Percentiles rank a stretch among this genome's conserved stretches.
Evolutionary conservation across 169 alveolate species (phyloP).

Genomic region (Plasmodium billcollinsi): DNA sequence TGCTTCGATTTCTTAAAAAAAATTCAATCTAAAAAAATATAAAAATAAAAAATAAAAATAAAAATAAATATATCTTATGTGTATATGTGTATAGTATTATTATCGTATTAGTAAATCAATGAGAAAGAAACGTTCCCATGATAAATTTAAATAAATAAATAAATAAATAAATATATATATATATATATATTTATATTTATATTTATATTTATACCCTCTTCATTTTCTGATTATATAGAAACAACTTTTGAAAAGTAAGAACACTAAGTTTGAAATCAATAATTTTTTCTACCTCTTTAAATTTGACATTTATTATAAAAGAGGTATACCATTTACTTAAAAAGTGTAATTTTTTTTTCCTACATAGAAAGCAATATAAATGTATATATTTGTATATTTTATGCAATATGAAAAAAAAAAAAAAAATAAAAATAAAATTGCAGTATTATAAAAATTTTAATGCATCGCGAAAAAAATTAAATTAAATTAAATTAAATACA

Average conservation of each 20-base stretch:
- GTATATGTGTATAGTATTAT: neutral
- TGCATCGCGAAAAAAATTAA: neutral
- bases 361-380: neutral
- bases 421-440: neutral
- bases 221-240: slow-evolving; percentile 31
- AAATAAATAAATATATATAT: no score
- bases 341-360: slow-evolving; percentile 33
- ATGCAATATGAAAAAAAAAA: neutral
- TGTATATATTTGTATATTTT: neutral
- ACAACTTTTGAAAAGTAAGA: neutral
- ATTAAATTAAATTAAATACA: neutral
- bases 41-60: neutral
- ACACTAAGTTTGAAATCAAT: slow-evolving; percentile 5
- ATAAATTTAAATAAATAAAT: neutral
- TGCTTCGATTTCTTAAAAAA: slow-evolving; percentile 22
- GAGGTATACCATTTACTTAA: slow-evolving; percentile 63
- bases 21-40: slow-evolving; percentile 12
- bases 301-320: slow-evolving; percentile 16
- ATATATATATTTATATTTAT: no score
- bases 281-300: slow-evolving; percentile 30
- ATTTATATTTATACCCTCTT: slow-evolving; percentile 28
- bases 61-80: neutral
- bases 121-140: neutral
- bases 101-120: neutral
- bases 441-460: neutral